These are phyloP conservation scores for Cordyceps sp. DNA, from an alignment of 2,329 filamentous ascomycete species.

Conservation along the genomic window DNA sequence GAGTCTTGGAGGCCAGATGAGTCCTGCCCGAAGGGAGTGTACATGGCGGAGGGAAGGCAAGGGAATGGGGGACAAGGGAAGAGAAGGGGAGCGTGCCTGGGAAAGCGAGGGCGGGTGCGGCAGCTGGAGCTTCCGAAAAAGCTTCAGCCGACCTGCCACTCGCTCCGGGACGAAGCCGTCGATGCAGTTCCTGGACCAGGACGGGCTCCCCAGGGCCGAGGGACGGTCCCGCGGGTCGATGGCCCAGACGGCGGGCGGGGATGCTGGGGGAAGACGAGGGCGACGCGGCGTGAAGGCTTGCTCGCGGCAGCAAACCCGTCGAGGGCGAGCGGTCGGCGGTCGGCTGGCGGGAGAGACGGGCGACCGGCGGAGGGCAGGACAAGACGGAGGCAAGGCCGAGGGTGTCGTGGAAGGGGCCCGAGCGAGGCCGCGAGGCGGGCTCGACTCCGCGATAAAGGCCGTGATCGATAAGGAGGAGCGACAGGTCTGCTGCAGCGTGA, in stretches of 20 bases:
- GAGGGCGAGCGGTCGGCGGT: too few relatives aligned
- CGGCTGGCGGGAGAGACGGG: too few relatives aligned
- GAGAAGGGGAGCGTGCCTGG: conserved; percentile 4
- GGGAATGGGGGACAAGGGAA: not conserved
- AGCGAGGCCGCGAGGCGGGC: too few relatives aligned
- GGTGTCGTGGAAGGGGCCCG: too few relatives aligned
- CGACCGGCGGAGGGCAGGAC: too few relatives aligned
- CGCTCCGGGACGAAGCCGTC: conserved; percentile 4
- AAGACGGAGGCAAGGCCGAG: too few relatives aligned
- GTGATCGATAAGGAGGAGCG: too few relatives aligned
- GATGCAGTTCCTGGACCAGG: not conserved
- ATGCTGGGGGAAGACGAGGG: too few relatives aligned
- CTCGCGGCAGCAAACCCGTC: too few relatives aligned
- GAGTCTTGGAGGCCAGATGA: conserved; percentile 10
- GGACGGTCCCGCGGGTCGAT: not conserved
- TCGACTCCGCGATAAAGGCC: too few relatives aligned
- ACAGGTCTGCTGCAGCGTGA: too few relatives aligned
- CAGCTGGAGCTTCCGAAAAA: conserved; percentile 5
- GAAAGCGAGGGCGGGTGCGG: conserved; percentile 3
- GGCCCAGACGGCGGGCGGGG: not conserved
- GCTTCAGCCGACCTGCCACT: conserved; percentile 7
- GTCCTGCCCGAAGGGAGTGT: conserved; percentile 9
- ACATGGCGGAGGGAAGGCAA: conserved; percentile 3
- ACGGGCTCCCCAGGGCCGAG: not conserved
- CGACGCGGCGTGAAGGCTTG: too few relatives aligned